Conservation (phyloP, 495 filamentous ascomycete species). For the Corynascus novoguineensis region DNA sequence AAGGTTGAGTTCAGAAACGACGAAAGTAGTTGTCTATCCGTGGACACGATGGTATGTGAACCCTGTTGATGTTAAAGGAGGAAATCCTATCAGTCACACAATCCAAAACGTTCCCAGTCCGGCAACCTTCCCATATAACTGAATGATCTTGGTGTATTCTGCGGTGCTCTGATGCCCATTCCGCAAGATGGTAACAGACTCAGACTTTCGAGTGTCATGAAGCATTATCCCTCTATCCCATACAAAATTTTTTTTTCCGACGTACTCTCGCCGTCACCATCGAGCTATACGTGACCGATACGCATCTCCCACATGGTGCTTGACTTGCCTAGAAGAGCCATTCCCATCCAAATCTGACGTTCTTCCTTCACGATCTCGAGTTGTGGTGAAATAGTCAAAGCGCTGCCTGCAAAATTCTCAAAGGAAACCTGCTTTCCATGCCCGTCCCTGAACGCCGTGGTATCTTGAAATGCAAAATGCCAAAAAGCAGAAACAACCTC, state of each 20-base stretch:
- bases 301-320: too few species aligned
- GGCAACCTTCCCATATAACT: not conserved
- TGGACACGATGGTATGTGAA: too few species aligned
- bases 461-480: slow-evolving; percentile 28
- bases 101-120: not conserved
- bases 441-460: slow-evolving; percentile 26
- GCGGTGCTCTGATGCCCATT: too few species aligned
- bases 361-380: not conserved
- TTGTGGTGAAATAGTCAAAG: not conserved
- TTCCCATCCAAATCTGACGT: not conserved
- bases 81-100: not conserved
- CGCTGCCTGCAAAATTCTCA: not conserved
- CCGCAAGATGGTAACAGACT: too few species aligned
- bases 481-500: not conserved
- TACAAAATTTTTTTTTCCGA: too few species aligned
- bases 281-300: too few species aligned
- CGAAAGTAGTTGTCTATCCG: not conserved
- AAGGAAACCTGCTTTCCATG: slow-evolving; percentile 4
- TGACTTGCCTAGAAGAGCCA: too few species aligned
- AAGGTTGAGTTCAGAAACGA: not conserved
- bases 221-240: too few species aligned
- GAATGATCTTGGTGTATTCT: not conserved
- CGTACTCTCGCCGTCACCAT: too few species aligned
- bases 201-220: too few species aligned
- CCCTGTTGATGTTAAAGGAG: too few species aligned